Conservation (phyloP, 1,284 basidiomycete species). For the Golubevia pallescens region DNA sequence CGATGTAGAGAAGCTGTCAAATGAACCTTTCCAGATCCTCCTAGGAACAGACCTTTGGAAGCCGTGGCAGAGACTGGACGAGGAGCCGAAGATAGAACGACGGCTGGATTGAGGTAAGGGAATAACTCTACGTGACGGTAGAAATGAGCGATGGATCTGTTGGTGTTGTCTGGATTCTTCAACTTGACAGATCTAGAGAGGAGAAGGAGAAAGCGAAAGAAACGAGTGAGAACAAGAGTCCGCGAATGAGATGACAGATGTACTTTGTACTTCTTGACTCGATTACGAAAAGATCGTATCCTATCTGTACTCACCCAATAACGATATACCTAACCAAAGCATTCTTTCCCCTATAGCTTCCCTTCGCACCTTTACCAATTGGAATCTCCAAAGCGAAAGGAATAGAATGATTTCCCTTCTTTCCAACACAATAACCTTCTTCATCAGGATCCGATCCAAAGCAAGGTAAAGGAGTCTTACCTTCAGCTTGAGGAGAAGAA, state of each 20-base stretch:
- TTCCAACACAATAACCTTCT: conserved; percentile 73
- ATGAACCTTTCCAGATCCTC: conserved; percentile 73
- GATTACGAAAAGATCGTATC: neutral
- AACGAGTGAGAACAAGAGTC: conserved; percentile 28
- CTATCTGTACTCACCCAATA: conserved; percentile 71
- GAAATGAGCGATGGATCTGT: conserved; percentile 85
- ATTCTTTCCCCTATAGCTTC: conserved; percentile 71
- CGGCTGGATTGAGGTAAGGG: conserved; percentile 76
- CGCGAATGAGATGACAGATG: neutral
- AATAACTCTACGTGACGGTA: conserved; percentile 84
- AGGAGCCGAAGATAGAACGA: conserved; percentile 72
- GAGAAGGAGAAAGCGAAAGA: conserved; percentile 6
- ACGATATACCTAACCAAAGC: conserved; percentile 81
- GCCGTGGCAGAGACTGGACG: conserved; percentile 73
- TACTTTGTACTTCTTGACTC: neutral
- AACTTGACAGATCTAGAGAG: conserved; percentile 75
- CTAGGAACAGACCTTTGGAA: conserved; percentile 71
- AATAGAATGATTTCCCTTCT: conserved; percentile 73
- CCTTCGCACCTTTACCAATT: conserved; percentile 75
- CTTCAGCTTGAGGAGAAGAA: conserved; percentile 66
- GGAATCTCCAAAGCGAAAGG: conserved; percentile 82
- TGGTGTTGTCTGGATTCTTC: conserved; percentile 72
- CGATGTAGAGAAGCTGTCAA: conserved; percentile 78
- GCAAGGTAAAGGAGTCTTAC: conserved; percentile 67
- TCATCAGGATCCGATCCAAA: conserved; percentile 69